A percentile compares a stretch with the other conserved stretches of the same genome.
Evolutionary conservation across 345 rosid genomes (phyloP).

Genomic region (Populus tremula): DNA sequence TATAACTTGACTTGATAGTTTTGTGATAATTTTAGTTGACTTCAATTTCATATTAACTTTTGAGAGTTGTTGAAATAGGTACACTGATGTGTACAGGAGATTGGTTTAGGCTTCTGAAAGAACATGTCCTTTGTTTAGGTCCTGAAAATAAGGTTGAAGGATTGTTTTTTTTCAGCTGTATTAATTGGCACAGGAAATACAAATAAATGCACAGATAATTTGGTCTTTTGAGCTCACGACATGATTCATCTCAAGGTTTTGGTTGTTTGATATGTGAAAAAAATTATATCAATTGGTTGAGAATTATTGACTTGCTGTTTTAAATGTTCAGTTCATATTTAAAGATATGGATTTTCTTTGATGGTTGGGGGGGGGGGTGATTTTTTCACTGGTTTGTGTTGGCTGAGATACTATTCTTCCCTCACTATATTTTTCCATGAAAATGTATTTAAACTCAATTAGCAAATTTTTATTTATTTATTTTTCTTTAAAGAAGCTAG

Average conservation of each 20-base stretch:
- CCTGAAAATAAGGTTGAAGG: background rate
- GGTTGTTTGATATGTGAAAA: no score
- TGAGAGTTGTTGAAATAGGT: background rate
- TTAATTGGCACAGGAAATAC: background rate
- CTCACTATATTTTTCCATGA: background rate
- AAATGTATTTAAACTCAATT: background rate
- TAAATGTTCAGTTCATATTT: background rate
- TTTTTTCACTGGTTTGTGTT: background rate
- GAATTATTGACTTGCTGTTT: background rate
- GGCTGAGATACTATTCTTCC: background rate
- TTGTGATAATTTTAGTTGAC: background rate
- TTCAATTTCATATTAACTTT: background rate
- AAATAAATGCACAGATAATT: background rate
- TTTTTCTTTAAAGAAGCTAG: background rate
- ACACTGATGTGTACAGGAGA: background rate
- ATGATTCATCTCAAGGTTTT: no score
- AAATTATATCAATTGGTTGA: background rate
- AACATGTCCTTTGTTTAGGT: background rate
- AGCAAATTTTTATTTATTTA: background rate
- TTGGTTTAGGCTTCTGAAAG: background rate
- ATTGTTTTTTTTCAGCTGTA: background rate
- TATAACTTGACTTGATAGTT: background rate
- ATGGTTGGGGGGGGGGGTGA: background rate
- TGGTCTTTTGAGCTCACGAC: no score
- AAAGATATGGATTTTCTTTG: background rate